Evolutionary conservation across 148 eudicot species (phyloP), one percentile per base, ranked within the genome.

Genomic region (Camellia granthamiana): DNA sequence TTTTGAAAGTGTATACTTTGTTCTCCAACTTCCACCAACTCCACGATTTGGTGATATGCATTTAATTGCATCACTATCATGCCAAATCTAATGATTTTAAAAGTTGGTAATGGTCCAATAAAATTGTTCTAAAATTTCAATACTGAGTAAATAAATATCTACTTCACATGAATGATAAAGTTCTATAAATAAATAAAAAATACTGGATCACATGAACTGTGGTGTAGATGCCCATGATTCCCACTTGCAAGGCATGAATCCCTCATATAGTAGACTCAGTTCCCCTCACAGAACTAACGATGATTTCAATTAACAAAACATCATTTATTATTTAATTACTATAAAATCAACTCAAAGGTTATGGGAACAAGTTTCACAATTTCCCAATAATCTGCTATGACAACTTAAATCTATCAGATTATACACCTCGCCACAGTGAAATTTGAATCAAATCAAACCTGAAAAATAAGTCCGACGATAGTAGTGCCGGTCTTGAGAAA

Each of bases 401-500:
- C 54, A 76, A 76, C 55, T 30, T 11, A 4, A 47, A 19, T 10
- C 51, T 23, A n/a, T n/a, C 12, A 60, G 3, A 46, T 23, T 14
- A 61, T 2, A 14, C 15, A 4, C 38, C 38, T 5, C 15, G 62
- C 38, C 9, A n/a, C 19, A 61, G 56, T 1, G n/a, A 44, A 75
- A 76, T 19, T 6, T 10, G 3, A 76, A 62, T 19, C 54, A 19
- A 10, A 61, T 60, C 54, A 47, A 21, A 93, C 96, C 95, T 88
- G 74, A 38, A 84, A 93, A 74, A 93, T 76, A n/a, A 93, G 82
- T 7, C 97, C 97, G 7, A 91, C 97, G 70, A 93, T 93, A 4
- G 93, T 93, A 23, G 97, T 93, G 60, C 97, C 95, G 54, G 93
- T 93, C 81, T 93, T 93, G 47, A 88, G 87, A 81, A 82, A 91